phyloP scores from a whole-genome alignment of 257 asterid genomes.

The Ballota nigra region DNA sequence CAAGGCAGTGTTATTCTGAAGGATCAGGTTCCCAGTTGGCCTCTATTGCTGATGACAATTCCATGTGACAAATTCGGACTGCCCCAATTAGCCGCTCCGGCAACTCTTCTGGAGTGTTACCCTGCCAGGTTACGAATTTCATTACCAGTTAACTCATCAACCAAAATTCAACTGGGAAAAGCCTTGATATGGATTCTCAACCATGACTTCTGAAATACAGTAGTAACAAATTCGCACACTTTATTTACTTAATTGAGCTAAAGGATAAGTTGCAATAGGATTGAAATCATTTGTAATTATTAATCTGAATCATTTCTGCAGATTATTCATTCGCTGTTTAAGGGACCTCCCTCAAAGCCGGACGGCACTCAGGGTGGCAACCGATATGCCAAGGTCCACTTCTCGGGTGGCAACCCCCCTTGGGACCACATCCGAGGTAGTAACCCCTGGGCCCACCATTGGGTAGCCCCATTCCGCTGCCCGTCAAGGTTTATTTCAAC shows the following conservation, averaged over 20 bases:
- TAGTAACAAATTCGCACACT: background rate
- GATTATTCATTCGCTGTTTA: no score
- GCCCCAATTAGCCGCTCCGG: conserved; percentile 57
- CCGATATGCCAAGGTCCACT: no score
- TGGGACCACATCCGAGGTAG: no score
- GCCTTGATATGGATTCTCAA: background rate
- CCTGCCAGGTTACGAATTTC: conserved; percentile 30
- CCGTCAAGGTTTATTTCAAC: no score
- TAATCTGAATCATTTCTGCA: background rate
- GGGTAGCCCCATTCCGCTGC: no score
- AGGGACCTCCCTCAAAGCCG: no score
- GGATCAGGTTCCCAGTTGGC: conserved; percentile 19
- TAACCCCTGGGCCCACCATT: no score
- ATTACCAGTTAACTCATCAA: background rate
- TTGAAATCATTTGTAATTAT: background rate
- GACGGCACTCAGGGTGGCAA: no score
- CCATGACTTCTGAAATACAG: background rate
- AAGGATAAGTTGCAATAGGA: background rate
- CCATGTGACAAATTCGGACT: conserved; percentile 44
- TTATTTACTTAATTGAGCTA: no score
- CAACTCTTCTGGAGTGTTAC: conserved; percentile 44
- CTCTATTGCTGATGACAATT: conserved; percentile 41
- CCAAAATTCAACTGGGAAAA: background rate
- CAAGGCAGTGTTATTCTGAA: background rate
- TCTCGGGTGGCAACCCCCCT: no score